Evolutionary conservation across 2,329 filamentous ascomycete genomes (phyloP).

Genomic region (Pseudogymnoascus sp.): DNA sequence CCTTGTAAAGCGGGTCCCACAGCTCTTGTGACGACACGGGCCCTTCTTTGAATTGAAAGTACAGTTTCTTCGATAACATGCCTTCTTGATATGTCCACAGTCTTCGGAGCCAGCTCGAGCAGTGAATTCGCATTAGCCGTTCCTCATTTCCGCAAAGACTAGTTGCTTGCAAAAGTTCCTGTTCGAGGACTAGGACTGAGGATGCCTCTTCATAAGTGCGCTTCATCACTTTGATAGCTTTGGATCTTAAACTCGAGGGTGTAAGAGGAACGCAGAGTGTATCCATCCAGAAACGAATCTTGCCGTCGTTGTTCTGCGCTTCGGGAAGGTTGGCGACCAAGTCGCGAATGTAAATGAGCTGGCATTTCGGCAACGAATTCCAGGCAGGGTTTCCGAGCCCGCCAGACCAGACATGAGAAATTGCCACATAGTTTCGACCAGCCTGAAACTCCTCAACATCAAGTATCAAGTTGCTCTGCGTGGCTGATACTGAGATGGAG

Average conservation of each 20-base stretch:
- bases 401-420: conserved; percentile 17
- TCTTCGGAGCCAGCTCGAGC: conserved; percentile 12
- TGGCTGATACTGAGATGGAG: too few species aligned
- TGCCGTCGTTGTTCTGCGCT: not conserved
- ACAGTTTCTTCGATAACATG: conserved; percentile 5
- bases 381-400: conserved; percentile 12
- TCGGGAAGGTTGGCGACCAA: not conserved
- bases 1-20: too few species aligned
- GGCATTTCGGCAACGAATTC: conserved; percentile 13
- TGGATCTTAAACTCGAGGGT: not conserved
- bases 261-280: conserved; percentile 7
- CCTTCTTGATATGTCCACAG: conserved; percentile 13
- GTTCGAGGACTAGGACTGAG: conserved; percentile 9
- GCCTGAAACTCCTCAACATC: too few species aligned
- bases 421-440: conserved; percentile 3
- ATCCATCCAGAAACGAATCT: conserved; percentile 10
- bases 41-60: conserved; percentile 5
- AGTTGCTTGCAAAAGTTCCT: not conserved
- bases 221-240: conserved; percentile 10
- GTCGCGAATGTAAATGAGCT: conserved; percentile 8
- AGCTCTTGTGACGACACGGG: too few species aligned
- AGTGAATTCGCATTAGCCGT: conserved; percentile 10
- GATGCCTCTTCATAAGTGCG: conserved; percentile 1
- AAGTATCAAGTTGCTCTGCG: too few species aligned
- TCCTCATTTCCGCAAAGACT: not conserved